A percentile compares a stretch with the other conserved stretches of the same genome.
These are phyloP conservation scores for Begonia peltatifolia DNA, from an alignment of 306 rosid genomes.

Conservation along the genomic window DNA sequence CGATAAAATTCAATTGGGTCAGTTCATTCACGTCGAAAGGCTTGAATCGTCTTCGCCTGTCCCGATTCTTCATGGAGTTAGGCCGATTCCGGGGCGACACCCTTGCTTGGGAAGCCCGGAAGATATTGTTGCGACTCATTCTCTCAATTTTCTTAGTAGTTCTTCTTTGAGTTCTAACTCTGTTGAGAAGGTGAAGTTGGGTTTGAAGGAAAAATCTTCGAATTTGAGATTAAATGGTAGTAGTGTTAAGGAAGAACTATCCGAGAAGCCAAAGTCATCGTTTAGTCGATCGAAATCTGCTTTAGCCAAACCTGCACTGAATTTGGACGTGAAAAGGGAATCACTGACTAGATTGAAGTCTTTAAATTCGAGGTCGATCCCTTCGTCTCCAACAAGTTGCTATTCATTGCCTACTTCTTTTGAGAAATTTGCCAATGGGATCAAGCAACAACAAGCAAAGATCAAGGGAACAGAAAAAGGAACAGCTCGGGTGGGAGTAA, in stretches of 20 bases:
- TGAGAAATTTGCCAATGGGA: slow-evolving; percentile 71
- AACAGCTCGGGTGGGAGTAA: slow-evolving; percentile 30
- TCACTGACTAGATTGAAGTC: slow-evolving; percentile 52
- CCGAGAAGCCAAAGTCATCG: slow-evolving; percentile 24
- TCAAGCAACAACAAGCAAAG: slow-evolving; percentile 35
- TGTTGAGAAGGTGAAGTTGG: slow-evolving; percentile 29
- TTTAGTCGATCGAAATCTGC: slow-evolving; percentile 39
- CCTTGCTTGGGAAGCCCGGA: slow-evolving; percentile 87
- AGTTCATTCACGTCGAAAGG: slow-evolving; percentile 81
- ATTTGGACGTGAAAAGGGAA: slow-evolving; percentile 52
- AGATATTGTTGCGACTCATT: slow-evolving; percentile 79
- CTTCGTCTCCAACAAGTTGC: slow-evolving; percentile 79
- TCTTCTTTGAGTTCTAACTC: slow-evolving; percentile 22
- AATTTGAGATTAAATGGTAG: slow-evolving; percentile 17
- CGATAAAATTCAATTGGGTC: slow-evolving; percentile 93
- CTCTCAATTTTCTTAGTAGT: slow-evolving; percentile 56
- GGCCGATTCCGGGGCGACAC: slow-evolving; percentile 91
- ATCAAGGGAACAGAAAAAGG: slow-evolving; percentile 12
- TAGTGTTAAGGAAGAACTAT: slow-evolving; percentile 35
- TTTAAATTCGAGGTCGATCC: slow-evolving; percentile 61
- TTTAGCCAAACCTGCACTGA: slow-evolving; percentile 25
- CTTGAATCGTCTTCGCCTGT: slow-evolving; percentile 84
- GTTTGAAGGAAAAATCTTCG: slow-evolving; percentile 23
- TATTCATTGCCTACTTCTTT: slow-evolving; percentile 77
- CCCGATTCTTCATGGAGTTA: slow-evolving; percentile 81